Evolutionary conservation across 257 asterid genomes (phyloP), one percentile per base, ranked within the genome.

Genomic region (Fraxinus americana): DNA sequence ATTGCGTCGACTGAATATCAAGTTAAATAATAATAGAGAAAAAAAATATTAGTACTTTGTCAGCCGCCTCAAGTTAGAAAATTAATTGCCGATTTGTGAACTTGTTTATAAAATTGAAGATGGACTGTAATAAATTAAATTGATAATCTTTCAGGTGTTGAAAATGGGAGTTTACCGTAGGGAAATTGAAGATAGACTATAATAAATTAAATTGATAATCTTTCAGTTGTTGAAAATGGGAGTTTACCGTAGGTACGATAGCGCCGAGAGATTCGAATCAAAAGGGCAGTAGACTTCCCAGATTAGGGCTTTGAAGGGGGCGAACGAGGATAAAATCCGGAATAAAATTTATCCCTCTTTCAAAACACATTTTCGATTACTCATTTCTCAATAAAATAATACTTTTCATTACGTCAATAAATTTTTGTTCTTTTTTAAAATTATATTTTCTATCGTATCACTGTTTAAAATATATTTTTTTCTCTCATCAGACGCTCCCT

Each of bases 261-360:
- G 73, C 71, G 82, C 71, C 75, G 75, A 82, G 59, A 67, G 34
- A 23, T 25, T 63, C 14, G 30, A 25, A 72, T 19, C 38, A 43
- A 59, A 12, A 16, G 67, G 9, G 74, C 38, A 0, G 78, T 8
- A 61, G 74, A 57, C 52, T 67, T 32, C 12, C 3, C 14, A 41
- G 57, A 67, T 78, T 80, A 83, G 87, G 84, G 84, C 69, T 77
- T 73, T 67, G 17, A 13, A 25, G 35, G 29, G 32, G 0, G 23
- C 32, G 4, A 52, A 1, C 1, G 27, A 29, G 25, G 73, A 21
- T 19, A 45, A 25, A 19, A 13, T 13, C 54, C 30, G 41, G 30
- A 23, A 34, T 2, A 25, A 19, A 50, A 23, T 29, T 72, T 23
- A 25, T 25, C 27, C 27, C 0, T 25, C 27, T 25, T 25, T 25